Evolutionary conservation across 441 rosid species (phyloP).

Genomic region (Bruguiera hainesii): DNA sequence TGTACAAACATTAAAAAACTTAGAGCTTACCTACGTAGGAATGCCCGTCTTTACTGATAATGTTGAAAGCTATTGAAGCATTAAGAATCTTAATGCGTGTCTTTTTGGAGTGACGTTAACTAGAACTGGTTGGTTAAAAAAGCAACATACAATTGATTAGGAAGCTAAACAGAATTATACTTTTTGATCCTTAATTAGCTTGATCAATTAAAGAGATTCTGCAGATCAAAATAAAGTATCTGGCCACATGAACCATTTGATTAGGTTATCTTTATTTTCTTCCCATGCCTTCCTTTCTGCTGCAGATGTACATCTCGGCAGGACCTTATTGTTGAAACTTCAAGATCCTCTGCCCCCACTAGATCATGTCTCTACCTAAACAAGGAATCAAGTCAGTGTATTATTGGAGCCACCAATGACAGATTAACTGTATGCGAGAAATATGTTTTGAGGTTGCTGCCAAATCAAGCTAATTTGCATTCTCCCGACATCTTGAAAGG

Average conservation of each 20-base stretch:
- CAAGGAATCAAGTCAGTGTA: conserved; percentile 36
- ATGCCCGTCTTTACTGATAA: too few species aligned
- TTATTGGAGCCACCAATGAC: conserved; percentile 41
- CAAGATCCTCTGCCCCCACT: conserved; percentile 42
- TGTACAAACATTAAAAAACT: too few species aligned
- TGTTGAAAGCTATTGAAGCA: too few species aligned
- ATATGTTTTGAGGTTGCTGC: conserved; percentile 44
- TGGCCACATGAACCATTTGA: conserved; percentile 15
- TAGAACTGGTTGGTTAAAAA: background rate
- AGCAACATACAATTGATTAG: background rate
- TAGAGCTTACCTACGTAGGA: too few species aligned
- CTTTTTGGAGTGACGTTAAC: background rate
- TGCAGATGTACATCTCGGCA: conserved; percentile 33
- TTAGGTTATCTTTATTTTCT: conserved; percentile 12
- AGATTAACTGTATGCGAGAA: conserved; percentile 35
- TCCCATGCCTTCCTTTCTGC: conserved; percentile 15
- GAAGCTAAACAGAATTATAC: background rate
- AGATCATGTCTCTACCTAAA: conserved; percentile 37
- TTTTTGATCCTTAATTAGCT: conserved; percentile 12
- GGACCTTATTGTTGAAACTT: conserved; percentile 37
- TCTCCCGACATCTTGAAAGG: conserved; percentile 22
- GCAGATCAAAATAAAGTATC: conserved; percentile 17
- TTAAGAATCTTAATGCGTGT: background rate
- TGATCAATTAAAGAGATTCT: conserved; percentile 19
- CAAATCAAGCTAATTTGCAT: conserved; percentile 39